Conservation (phyloP, 73 alveolate species). For the Breviolum minutum region DNA sequence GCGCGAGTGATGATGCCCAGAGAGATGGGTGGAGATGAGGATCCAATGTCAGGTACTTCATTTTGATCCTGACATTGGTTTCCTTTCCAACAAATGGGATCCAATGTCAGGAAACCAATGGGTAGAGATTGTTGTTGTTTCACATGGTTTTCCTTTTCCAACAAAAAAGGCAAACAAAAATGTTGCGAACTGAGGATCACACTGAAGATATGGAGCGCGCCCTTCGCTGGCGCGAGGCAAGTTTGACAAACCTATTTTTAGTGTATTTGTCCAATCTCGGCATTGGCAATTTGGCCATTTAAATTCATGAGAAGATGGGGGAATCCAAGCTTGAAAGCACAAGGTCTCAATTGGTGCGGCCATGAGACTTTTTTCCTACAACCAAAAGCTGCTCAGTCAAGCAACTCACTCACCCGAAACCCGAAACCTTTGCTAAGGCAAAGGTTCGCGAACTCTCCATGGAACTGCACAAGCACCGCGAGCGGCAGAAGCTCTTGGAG, state of each 20-base stretch:
- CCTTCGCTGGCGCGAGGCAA: constrained; percentile 92
- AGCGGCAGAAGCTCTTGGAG: constrained; percentile 88
- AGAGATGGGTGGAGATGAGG: neutral
- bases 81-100: too few species aligned
- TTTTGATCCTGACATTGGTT: too few species aligned
- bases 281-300: too few species aligned
- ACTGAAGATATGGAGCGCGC: constrained; percentile 93
- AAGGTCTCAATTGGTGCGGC: too few species aligned
- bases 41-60: too few species aligned
- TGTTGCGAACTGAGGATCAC: constrained; percentile 8
- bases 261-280: neutral
- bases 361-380: too few species aligned
- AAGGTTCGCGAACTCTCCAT: constrained; percentile 41
- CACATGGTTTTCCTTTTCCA: too few species aligned
- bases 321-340: too few species aligned
- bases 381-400: neutral
- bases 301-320: too few species aligned
- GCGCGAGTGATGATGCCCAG: constrained; percentile 25
- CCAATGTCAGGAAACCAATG: too few species aligned
- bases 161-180: too few species aligned
- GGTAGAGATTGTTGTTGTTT: too few species aligned
- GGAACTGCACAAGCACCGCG: constrained; percentile 88
- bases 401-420: neutral
- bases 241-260: neutral
- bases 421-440: neutral